Evolutionary conservation across 2,329 filamentous ascomycete species (phyloP).

Genomic region (Fonsecaea multimorphosa): DNA sequence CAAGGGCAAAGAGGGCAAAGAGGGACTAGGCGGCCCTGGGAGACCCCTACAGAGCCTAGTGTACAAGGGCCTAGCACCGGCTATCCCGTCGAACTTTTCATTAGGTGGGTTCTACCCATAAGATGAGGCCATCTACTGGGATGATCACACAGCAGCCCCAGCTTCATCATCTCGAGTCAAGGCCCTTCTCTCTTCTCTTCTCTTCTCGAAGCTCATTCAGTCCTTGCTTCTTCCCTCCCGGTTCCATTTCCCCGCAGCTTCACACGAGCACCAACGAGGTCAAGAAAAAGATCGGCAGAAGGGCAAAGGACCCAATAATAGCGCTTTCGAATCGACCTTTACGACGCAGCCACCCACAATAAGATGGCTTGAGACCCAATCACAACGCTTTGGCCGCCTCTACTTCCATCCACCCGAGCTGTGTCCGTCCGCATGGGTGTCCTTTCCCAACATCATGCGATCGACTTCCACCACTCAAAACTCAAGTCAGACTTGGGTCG

Average conservation of each 20-base stretch:
- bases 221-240: constrained; percentile 15
- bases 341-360: constrained; percentile 16
- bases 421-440: constrained; percentile 13
- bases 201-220: neutral
- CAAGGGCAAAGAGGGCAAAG: constrained; percentile 2
- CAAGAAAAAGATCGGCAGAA: constrained; percentile 16
- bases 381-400: neutral
- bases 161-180: neutral
- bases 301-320: constrained; percentile 1
- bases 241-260: constrained; percentile 31
- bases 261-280: neutral
- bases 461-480: neutral
- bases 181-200: neutral
- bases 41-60: neutral
- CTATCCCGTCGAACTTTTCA: neutral
- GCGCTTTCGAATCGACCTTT: constrained; percentile 19
- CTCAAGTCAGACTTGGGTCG: neutral
- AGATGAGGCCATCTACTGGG: neutral
- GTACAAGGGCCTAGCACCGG: neutral
- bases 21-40: constrained; percentile 4
- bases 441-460: neutral
- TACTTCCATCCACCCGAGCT: constrained; percentile 28
- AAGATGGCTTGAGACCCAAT: constrained; percentile 5
- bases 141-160: neutral
- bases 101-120: neutral